Evolutionary conservation across 345 rosid genomes (phyloP), one percentile per base, ranked within the genome.

Genomic region (Acer yangbiense): DNA sequence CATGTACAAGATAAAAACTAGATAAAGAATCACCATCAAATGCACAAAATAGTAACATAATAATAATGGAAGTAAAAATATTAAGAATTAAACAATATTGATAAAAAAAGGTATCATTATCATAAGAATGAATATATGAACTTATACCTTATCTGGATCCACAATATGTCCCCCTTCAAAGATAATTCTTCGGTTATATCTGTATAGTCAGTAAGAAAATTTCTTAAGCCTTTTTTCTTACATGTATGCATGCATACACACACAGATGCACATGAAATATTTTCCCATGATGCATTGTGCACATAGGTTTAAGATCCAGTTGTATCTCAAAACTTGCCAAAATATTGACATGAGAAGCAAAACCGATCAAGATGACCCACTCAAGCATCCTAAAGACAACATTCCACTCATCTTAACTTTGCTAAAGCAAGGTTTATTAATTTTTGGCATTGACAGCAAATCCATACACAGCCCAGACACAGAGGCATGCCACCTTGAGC

Each of bases 131-230:
- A 32, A 68, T 9, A 44, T 21, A 63, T 20, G 35, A 74, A 50
- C 32, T 78, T 12, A 58, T 85, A 96, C 99, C 98, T 89, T 85
- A 68, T 91, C 89, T 25, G 89, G 93, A 85, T 92, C 91, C 66
- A 91, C 90, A 76, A 91, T 89, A 87, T 92, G 94, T 69, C 94
- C 93, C 75, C 97, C 98, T 86, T 96, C 99, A 78, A 91, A 90
- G 72, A 88, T 82, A 83, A 79, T 91, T 85, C 98, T 90, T 76
- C 97, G 86, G 12, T 57, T 81, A 58, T 78, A 82, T 81, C 99
- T 96, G 91, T 44, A 27, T n/a, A 72, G 65, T 70, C 48, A 71
- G 58, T 9, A 41, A 76, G 48, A 69, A 79, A 12, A 73, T 29
- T 27, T 12, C 12, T 65, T 63, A 62, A 63, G 58, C 77, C 68